These are phyloP conservation scores for Scedosporium apiospermum DNA, from an alignment of 2,329 filamentous ascomycete species.

Conservation along the genomic window DNA sequence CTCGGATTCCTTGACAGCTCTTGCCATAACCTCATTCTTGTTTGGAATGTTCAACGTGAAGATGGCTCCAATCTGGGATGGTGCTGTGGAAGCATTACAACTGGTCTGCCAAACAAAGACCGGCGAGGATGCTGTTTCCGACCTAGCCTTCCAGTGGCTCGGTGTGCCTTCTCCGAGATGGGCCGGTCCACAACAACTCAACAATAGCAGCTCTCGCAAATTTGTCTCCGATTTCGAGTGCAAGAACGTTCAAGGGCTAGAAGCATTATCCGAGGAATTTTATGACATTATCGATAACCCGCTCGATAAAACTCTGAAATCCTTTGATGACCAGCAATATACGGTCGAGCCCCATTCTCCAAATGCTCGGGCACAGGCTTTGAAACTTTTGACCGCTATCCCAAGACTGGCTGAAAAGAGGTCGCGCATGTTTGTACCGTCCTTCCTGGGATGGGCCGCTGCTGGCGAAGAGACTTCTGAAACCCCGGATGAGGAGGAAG, in stretches of 20 bases:
- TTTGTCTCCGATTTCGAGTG: slow-evolving; percentile 74
- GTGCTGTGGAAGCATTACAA: slow-evolving; percentile 66
- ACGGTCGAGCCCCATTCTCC: slow-evolving; percentile 38
- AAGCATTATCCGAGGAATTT: slow-evolving; percentile 38
- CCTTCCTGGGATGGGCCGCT: slow-evolving; percentile 73
- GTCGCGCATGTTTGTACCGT: slow-evolving; percentile 75
- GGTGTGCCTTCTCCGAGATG: slow-evolving; percentile 45
- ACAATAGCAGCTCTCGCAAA: slow-evolving; percentile 22
- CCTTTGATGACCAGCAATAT: slow-evolving; percentile 57
- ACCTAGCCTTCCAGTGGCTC: slow-evolving; percentile 73
- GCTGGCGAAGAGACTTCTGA: slow-evolving; percentile 34
- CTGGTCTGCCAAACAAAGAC: slow-evolving; percentile 59
- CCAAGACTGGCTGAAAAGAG: slow-evolving; percentile 76
- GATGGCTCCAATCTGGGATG: slow-evolving; percentile 79
- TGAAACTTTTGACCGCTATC: slow-evolving; percentile 65
- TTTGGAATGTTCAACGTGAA: slow-evolving; percentile 86
- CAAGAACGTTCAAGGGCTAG: slow-evolving; percentile 57
- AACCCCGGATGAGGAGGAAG: slow-evolving; percentile 25
- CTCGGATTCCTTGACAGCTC: slow-evolving; percentile 54
- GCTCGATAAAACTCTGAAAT: slow-evolving; percentile 47
- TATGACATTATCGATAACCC: slow-evolving; percentile 44
- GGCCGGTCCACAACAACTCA: slow-evolving; percentile 30
- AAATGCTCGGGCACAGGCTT: slow-evolving; percentile 63
- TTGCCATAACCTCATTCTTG: slow-evolving; percentile 69
- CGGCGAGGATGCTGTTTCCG: slow-evolving; percentile 64